Percentiles rank a stretch among this genome's conserved stretches.
Conservation (phyloP, 495 filamentous ascomycete genomes). For the Penicillium cataractarum region DNA sequence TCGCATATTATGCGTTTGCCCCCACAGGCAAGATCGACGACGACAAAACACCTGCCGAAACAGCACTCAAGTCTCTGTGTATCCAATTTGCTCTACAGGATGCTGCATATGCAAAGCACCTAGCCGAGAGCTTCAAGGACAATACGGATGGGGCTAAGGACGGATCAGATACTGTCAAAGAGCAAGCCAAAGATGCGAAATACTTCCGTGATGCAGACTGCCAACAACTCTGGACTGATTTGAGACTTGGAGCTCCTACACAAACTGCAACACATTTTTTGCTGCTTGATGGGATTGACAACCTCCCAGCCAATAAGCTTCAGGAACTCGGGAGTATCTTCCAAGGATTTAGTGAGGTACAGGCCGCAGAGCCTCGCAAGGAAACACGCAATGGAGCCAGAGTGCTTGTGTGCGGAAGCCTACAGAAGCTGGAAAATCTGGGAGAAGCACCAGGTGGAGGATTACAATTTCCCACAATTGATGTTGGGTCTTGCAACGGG, state of each 20-base stretch:
- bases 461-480: neutral
- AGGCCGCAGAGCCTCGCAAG: neutral
- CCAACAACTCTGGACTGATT: neutral
- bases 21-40: neutral
- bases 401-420: neutral
- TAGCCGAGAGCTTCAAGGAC: neutral
- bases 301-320: neutral
- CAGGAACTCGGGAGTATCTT: neutral
- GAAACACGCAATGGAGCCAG: neutral
- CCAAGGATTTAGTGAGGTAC: neutral
- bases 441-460: neutral
- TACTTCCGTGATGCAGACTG: constrained; percentile 1
- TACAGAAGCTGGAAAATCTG: neutral
- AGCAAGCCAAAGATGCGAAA: neutral
- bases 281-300: neutral
- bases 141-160: neutral
- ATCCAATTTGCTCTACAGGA: neutral
- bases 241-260: neutral
- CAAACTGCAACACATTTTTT: neutral
- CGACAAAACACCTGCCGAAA: neutral
- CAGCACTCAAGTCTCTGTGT: neutral
- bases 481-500: neutral
- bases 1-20: neutral
- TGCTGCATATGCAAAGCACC: neutral
- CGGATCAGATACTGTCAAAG: neutral